Percentiles rank a stretch among this genome's conserved stretches.
phyloP scores from a whole-genome alignment of 805 yeast genomes.

The Candida dajiaensis region DNA sequence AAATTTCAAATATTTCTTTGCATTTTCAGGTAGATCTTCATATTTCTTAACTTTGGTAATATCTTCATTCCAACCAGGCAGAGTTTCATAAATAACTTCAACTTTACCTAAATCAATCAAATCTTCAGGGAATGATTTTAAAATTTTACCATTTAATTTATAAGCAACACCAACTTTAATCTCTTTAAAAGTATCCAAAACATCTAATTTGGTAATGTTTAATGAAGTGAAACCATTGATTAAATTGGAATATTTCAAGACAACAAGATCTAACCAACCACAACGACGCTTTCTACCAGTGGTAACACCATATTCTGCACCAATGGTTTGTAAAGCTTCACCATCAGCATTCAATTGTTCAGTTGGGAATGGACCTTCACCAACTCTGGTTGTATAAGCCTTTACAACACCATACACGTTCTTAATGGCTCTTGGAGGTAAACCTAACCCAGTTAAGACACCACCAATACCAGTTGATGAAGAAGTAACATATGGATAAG shows the following conservation, averaged over 20 bases:
- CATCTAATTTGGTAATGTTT: slow-evolving; percentile 94
- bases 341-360: slow-evolving; percentile 89
- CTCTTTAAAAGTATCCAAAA: slow-evolving; percentile 83
- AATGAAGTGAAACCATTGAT: slow-evolving; percentile 94
- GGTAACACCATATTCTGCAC: slow-evolving; percentile 96
- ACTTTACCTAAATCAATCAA: slow-evolving; percentile 75
- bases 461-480: slow-evolving; percentile 97
- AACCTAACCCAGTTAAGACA: slow-evolving; percentile 92
- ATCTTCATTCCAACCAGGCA: slow-evolving; percentile 92
- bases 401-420: slow-evolving; percentile 94
- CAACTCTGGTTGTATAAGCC: slow-evolving; percentile 98
- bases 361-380: slow-evolving; percentile 99
- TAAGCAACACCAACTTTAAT: slow-evolving; percentile 86
- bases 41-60: slow-evolving; percentile 66
- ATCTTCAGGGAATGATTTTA: slow-evolving; percentile 90
- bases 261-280: slow-evolving; percentile 98
- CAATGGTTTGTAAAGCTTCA: slow-evolving; percentile 81
- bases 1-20: slow-evolving; percentile 74
- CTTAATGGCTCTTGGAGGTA: slow-evolving; percentile 82
- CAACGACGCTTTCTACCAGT: slow-evolving; percentile 99
- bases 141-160: slow-evolving; percentile 66
- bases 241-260: slow-evolving; percentile 80
- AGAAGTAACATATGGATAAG: slow-evolving; percentile 96
- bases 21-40: slow-evolving; percentile 81
- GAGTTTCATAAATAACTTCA: slow-evolving; percentile 84